Evolutionary conservation across 345 rosid species (phyloP), one percentile per base, ranked within the genome.

Genomic region (Lepidium didymum): DNA sequence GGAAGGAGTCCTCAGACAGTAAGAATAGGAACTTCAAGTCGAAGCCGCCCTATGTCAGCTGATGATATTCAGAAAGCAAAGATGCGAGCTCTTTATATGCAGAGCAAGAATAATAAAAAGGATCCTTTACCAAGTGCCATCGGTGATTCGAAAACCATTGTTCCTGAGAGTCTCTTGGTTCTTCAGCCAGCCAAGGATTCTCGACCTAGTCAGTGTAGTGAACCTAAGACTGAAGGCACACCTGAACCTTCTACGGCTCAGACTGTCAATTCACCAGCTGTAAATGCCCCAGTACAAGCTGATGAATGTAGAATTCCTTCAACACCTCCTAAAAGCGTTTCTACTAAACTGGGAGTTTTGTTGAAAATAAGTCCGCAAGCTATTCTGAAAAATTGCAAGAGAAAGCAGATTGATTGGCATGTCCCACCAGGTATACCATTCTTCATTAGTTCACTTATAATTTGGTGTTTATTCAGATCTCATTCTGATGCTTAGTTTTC

Each of bases 31-130:
- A 62, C 91, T 67, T 63, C 77, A 69, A 77, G 76, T 78, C 87
- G 80, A 67, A 81, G 90, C 56, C 97, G 97, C 52, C 99, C 99
- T 15, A 86, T 95, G 92, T 91, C 99, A 62, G 91, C 92, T 43
- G 99, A 95, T 83, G 99, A 95, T 82, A 91, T 91, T 77, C 96
- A 91, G 81, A 95, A 95, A 74, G 99, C 96, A 56, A 95, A 95
- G 77, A 79, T 87, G 90, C 96, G 96, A 64, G 94, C 96, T 46
- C 77, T 77, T 18, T 84, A 75, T 80, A 89, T 86, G 96, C 91
- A 91, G 71, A 80, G 84, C 79, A 95, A 84, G 82, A 74, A 86
- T 73, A 85, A 83, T 49, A 89, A 83, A 81, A 63, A 78, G 57
- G 80, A 73, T 67, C 73, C 83, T 37, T 75, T 83, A 29, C 77